Conservation (phyloP, 192 early-diverging fungal species). For the Rhizoclosmatium sp. region DNA sequence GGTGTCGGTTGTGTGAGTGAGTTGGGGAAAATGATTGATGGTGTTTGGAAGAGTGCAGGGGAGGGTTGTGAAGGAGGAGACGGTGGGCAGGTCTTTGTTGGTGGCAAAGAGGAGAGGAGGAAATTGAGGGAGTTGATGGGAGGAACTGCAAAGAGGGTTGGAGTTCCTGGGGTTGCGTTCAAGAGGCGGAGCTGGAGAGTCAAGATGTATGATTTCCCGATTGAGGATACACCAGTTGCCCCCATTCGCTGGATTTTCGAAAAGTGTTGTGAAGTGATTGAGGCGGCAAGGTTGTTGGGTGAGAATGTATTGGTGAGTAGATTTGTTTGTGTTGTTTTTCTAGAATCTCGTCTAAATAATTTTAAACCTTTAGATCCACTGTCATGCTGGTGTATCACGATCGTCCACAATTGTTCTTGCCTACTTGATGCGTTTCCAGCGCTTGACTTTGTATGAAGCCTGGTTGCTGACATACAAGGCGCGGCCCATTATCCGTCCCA, state of each 20-base stretch:
- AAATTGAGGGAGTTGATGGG: neutral
- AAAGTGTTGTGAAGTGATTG: slow-evolving; percentile 43
- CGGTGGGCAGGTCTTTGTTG: neutral
- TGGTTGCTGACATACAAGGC: slow-evolving; percentile 50
- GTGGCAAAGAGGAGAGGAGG: neutral
- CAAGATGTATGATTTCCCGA: slow-evolving; percentile 51
- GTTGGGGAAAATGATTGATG: slow-evolving; percentile 2
- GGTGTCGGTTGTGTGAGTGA: slow-evolving; percentile 19
- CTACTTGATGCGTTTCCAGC: slow-evolving; percentile 57
- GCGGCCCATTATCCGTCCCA: slow-evolving; percentile 60
- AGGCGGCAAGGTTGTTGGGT: slow-evolving; percentile 33
- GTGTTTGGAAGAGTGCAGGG: neutral
- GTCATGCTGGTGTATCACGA: slow-evolving; percentile 70
- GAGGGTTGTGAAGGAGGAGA: neutral
- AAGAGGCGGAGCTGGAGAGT: neutral
- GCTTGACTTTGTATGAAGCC: slow-evolving; percentile 54
- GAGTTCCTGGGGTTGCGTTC: neutral
- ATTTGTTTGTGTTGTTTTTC: neutral
- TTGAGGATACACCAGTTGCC: slow-evolving; percentile 50
- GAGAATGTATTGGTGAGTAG: slow-evolving; percentile 41
- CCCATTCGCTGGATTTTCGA: slow-evolving; percentile 54
- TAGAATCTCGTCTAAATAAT: neutral
- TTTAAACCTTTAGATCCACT: slow-evolving; percentile 44
- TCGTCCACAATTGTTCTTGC: slow-evolving; percentile 66
- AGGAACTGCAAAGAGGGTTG: neutral